These are phyloP conservation scores for Ormosia emarginata DNA, from an alignment of 306 rosid genomes.

Conservation along the genomic window DNA sequence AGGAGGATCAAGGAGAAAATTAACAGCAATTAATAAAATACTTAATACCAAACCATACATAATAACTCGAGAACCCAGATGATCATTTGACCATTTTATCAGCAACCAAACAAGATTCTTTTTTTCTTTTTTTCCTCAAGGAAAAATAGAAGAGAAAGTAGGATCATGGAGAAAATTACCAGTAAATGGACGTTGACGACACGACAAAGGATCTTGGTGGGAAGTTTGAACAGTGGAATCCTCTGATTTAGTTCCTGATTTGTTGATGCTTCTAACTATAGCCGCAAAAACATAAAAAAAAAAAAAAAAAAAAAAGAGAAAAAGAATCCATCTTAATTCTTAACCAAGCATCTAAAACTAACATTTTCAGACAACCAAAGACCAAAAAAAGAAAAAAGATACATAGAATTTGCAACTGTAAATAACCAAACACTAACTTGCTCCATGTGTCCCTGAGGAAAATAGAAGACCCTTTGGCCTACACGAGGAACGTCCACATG, in stretches of 20 bases:
- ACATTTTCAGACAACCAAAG: not conserved
- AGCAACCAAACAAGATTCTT: not conserved
- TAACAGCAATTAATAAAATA: constrained; percentile 28
- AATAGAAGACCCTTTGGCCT: constrained; percentile 62
- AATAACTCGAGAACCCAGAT: not conserved
- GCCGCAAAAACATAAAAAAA: constrained; percentile 7
- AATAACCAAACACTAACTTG: constrained; percentile 43
- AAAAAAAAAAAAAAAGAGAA: not conserved
- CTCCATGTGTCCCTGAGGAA: constrained; percentile 91
- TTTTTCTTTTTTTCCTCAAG: not conserved
- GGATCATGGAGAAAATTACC: constrained; percentile 41
- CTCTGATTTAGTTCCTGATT: constrained; percentile 72
- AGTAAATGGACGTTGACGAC: constrained; percentile 57
- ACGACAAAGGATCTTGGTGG: constrained; percentile 68
- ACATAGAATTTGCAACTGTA: not conserved
- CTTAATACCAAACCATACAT: not conserved
- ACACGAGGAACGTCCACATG: constrained; percentile 68
- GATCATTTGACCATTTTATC: constrained; percentile 6
- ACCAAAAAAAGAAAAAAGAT: not conserved
- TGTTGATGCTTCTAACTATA: constrained; percentile 79
- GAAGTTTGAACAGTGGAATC: constrained; percentile 70
- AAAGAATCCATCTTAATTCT: not conserved
- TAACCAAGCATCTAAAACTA: not conserved
- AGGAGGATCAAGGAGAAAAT: not conserved
- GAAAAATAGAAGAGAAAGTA: not conserved